Conservation (phyloP, 1,284 basidiomycete species). For the Malassezia psittaci region DNA sequence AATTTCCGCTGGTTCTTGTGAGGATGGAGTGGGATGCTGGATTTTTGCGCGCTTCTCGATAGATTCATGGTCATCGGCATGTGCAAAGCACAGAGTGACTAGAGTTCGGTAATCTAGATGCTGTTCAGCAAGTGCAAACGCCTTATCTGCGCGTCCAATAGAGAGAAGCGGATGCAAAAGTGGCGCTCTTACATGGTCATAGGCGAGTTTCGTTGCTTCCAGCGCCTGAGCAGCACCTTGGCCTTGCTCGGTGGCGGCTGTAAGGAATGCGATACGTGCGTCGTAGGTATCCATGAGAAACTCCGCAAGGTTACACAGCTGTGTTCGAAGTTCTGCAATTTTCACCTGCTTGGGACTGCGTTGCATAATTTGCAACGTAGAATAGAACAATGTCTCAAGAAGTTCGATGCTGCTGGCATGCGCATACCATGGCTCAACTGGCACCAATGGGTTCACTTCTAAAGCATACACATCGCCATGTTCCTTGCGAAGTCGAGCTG, state of each 20-base stretch:
- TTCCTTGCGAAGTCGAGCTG: conserved; percentile 63
- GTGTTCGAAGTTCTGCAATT: conserved; percentile 52
- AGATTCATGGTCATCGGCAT: neutral
- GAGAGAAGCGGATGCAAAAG: conserved; percentile 65
- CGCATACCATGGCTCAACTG: conserved; percentile 69
- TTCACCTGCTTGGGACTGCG: conserved; percentile 47
- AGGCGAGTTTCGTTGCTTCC: conserved; percentile 58
- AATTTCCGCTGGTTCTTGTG: conserved; percentile 25
- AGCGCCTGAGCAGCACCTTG: conserved; percentile 49
- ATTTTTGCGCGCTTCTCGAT: conserved; percentile 7
- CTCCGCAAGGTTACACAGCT: conserved; percentile 60
- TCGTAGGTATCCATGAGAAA: conserved; percentile 46
- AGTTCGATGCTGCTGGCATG: conserved; percentile 60
- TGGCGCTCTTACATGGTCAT: conserved; percentile 60
- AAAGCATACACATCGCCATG: conserved; percentile 68
- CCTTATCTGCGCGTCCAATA: conserved; percentile 59
- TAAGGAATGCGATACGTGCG: conserved; percentile 47
- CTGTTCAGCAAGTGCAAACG: conserved; percentile 71
- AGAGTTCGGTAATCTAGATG: conserved; percentile 74
- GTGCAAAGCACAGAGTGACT: conserved; percentile 59
- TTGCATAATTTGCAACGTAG: conserved; percentile 54
- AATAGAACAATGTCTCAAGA: conserved; percentile 62
- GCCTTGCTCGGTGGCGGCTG: conserved; percentile 20
- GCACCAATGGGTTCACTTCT: conserved; percentile 53
- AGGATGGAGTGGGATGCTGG: conserved; percentile 50